Conservation (phyloP, 345 rosid species). For the Lumnitzera racemosa region DNA sequence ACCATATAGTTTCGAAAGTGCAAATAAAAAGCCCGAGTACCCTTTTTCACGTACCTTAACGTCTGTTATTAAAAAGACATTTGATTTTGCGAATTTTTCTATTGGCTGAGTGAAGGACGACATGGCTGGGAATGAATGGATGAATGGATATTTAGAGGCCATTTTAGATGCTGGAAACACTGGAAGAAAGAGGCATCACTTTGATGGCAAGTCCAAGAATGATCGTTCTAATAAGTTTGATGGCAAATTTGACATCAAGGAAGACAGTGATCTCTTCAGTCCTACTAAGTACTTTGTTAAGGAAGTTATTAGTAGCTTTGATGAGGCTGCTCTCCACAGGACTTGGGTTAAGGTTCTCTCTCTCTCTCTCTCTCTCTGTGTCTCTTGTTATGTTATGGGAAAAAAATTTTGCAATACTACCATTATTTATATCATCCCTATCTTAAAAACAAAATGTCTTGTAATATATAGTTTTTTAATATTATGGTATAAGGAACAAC, state of each 20-base stretch:
- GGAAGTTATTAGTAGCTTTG: conserved; percentile 76
- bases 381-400: no score
- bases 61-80: no score
- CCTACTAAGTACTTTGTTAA: conserved; percentile 80
- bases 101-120: neutral
- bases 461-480: no score
- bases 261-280: conserved; percentile 43
- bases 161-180: conserved; percentile 66
- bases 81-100: no score
- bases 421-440: no score
- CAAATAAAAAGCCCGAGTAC: no score
- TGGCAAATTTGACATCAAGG: conserved; percentile 24
- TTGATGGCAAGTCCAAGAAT: neutral
- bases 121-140: conserved; percentile 90
- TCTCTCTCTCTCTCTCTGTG: neutral
- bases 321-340: conserved; percentile 77
- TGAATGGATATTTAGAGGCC: conserved; percentile 83
- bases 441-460: no score
- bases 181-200: conserved; percentile 20
- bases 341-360: conserved; percentile 73
- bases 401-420: no score
- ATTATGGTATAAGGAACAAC: no score
- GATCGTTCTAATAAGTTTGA: conserved; percentile 20
- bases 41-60: no score
- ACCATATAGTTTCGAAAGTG: no score